Conservation (phyloP, 768 basidiomycete species). For the Leucosporidium creatinivorum region DNA sequence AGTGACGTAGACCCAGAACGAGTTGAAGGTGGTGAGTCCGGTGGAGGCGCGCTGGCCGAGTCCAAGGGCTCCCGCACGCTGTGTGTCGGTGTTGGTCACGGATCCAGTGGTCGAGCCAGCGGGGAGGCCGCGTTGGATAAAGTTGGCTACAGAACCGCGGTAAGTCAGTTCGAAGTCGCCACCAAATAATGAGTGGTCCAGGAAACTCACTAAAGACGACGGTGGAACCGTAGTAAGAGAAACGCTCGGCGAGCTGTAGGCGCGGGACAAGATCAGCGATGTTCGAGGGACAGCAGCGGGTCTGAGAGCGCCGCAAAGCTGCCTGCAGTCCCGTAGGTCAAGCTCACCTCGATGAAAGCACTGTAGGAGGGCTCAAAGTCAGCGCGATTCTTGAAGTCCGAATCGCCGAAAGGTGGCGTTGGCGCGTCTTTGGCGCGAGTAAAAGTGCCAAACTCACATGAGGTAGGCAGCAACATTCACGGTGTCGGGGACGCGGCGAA, state of each 20-base stretch:
- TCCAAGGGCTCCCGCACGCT: conserved; percentile 33
- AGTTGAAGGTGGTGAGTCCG: conserved; percentile 49
- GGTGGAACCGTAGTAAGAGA: conserved; percentile 50
- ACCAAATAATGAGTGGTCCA: too few relatives aligned
- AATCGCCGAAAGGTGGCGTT: too few relatives aligned
- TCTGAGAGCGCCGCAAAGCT: neutral
- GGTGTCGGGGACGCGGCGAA: conserved; percentile 32
- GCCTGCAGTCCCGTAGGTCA: too few relatives aligned
- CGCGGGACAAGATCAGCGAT: neutral
- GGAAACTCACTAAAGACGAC: conserved; percentile 24
- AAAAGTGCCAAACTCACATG: conserved; percentile 3
- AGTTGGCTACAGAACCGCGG: too few relatives aligned
- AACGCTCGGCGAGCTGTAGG: conserved; percentile 65
- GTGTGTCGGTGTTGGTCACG: neutral
- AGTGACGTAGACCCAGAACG: neutral
- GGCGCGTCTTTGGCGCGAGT: too few relatives aligned
- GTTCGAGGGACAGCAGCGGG: too few relatives aligned
- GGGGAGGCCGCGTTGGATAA: conserved; percentile 65
- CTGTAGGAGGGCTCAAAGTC: too few relatives aligned
- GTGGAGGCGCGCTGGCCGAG: conserved; percentile 62
- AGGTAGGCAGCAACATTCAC: conserved; percentile 42
- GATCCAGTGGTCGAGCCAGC: conserved; percentile 56
- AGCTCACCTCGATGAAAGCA: too few relatives aligned
- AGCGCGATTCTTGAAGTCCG: too few relatives aligned
- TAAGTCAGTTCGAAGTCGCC: too few relatives aligned